Base-by-base conservation (phyloP, 2,329 filamentous ascomycete species). In the Lasiodiplodia hormozganensis region DNA sequence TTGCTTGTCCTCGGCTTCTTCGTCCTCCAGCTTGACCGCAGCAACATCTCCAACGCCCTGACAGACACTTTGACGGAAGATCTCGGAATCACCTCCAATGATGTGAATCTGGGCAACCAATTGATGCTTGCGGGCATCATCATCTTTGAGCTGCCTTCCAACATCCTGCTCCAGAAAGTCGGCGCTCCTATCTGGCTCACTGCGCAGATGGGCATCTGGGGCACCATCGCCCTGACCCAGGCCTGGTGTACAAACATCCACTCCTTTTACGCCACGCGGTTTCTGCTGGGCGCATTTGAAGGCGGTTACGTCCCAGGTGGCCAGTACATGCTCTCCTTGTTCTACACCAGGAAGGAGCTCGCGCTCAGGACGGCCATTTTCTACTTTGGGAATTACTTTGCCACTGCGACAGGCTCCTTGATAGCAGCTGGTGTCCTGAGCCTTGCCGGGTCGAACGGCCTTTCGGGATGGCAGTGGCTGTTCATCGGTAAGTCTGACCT, bases 1-100 rank as follows among this genome's bases (percentile, higher is more conserved):
- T 70, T 79, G 0, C 76, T 78, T 1, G 74, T 76, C n/a, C 68
- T 79, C 0, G 74, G 74, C 18, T 79, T 79, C 69, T 78, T 79
- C 67, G 74, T 74, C 0, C 68, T 79, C 23, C 77, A 77, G 67
- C 71, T 78, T 60, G 77, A 79, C 65, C 71, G 76, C 36, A 73
- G 74, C n/a, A 78, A 78, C 65, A 75, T 79, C 58, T 72, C 75
- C 40, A 78, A 75, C 54, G 77, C 76, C 18, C 64, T 79, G 51
- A 79, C 77, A 18, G 73, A 71, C 56, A 75, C 73, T n/a, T 73
- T 78, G 51, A 72, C 70, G 10, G 62, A 70, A 25, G 76, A 78
- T 36, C 69, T 78, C 2, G 71, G 72, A 14, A 73, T 79, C 36
- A 71, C 66, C 69, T 2, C 73, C 36, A 62, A 74, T 65, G 69